Percentiles rank a stretch among this genome's conserved stretches.
These are phyloP conservation scores for Ochetophila trinervis DNA, from an alignment of 306 rosid species.

Conservation along the genomic window DNA sequence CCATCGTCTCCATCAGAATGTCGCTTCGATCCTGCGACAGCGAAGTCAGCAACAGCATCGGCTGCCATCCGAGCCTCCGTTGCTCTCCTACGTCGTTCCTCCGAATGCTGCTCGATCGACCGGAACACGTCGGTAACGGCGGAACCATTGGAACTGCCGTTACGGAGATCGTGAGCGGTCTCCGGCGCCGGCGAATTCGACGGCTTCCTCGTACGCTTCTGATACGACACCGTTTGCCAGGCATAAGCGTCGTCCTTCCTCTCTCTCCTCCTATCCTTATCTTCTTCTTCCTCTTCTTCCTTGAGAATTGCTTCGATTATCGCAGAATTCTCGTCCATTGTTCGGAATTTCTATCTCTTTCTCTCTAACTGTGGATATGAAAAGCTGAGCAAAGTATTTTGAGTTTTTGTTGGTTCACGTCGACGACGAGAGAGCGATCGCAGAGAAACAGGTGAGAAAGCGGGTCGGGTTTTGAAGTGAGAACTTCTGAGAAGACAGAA, in stretches of 20 bases:
- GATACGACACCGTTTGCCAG: conserved; percentile 63
- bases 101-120: conserved; percentile 43
- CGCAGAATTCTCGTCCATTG: conserved; percentile 66
- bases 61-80: conserved; percentile 34
- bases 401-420: neutral
- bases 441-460: conserved; percentile 1
- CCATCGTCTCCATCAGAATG: conserved; percentile 42
- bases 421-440: conserved; percentile 1
- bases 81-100: conserved; percentile 42
- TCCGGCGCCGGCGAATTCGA: conserved; percentile 24
- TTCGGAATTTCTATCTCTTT: neutral
- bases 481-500: conserved; percentile 17
- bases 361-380: neutral
- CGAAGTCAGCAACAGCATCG: conserved; percentile 1
- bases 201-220: conserved; percentile 42
- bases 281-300: conserved; percentile 46
- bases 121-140: conserved; percentile 37
- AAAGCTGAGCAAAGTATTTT: neutral
- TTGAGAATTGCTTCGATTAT: conserved; percentile 54
- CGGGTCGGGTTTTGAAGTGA: conserved; percentile 5
- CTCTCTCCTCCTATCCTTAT: neutral
- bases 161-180: conserved; percentile 7
- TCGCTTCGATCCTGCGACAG: conserved; percentile 35
- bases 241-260: conserved; percentile 17
- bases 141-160: conserved; percentile 1